Conservation (phyloP, 192 early-diverging fungal genomes). For the Dispira parvispora region DNA sequence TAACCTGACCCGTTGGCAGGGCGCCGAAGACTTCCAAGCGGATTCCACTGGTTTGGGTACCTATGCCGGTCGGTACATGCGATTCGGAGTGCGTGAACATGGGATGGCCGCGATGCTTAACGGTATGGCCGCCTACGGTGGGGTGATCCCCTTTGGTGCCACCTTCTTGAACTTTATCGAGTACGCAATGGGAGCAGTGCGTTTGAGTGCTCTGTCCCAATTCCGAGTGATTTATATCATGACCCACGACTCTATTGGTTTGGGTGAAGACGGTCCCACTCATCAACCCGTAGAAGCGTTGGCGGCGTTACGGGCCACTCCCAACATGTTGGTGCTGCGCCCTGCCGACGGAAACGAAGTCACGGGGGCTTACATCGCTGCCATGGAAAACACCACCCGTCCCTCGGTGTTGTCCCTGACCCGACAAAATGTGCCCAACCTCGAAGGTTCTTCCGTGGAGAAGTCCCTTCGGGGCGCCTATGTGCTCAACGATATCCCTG, state of each 20-base stretch:
- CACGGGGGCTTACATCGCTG: slow-evolving; percentile 74
- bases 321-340: slow-evolving; percentile 72
- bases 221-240: slow-evolving; percentile 91
- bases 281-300: slow-evolving; percentile 97
- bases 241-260: slow-evolving; percentile 98
- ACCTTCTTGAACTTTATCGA: slow-evolving; percentile 90
- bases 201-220: slow-evolving; percentile 75
- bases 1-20: slow-evolving; percentile 92
- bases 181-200: slow-evolving; percentile 67
- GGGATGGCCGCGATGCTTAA: slow-evolving; percentile 91
- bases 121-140: slow-evolving; percentile 76
- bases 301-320: slow-evolving; percentile 72
- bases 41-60: slow-evolving; percentile 48
- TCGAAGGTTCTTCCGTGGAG: slow-evolving; percentile 69
- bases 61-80: slow-evolving; percentile 78
- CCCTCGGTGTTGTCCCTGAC: slow-evolving; percentile 79
- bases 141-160: slow-evolving; percentile 65
- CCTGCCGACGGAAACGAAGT: slow-evolving; percentile 93
- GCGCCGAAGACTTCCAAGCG: slow-evolving; percentile 85
- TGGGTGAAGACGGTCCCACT: slow-evolving; percentile 97
- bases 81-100: slow-evolving; percentile 96
- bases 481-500: slow-evolving; percentile 47
- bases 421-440: slow-evolving; percentile 88
- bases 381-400: slow-evolving; percentile 44
- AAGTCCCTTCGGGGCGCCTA: slow-evolving; percentile 75